Evolutionary conservation across 345 rosid species (phyloP), one percentile per base, ranked within the genome.

Genomic region (Salix purpurea): DNA sequence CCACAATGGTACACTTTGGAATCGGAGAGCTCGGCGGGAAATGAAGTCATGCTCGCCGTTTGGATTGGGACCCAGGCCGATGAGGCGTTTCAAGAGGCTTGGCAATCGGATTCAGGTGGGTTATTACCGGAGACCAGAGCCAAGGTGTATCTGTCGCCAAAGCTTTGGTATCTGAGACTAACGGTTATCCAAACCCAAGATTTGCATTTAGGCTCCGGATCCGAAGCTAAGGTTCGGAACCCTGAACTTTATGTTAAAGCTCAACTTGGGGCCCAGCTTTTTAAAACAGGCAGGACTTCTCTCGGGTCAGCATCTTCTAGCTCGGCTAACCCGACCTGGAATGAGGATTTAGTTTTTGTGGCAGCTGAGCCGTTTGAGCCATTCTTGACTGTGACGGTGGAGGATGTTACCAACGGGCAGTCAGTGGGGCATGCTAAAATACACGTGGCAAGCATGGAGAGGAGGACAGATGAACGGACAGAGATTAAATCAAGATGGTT

Each of bases 91-190:
- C 98, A 91, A 78, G 98, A 94, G 79, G 97, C 98, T 1, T 94
- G 98, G 98, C 98, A 91, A 61, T 91, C 97, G 44, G 97, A 94
- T 75, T 94, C 97, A 67, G 97, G 97, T n/a, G 98, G 98, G 48
- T 78, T 92, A 78, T 87, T 89, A 18, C 91, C 89, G 68, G 97
- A 94, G 89, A 94, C 97, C 74, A 87, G 97, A 71, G 92, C 97
- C 56, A 94, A 94, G 73, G 97, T 94, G 12, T 94, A 92, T 78
- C 76, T 94, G 69, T 92, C 98, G 34, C 97, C 98, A 7, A 94
- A 90, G 86, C 93, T 94, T 24, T 94, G 98, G 98, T 94, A 92
- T 84, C 80, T 94, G 91, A 86, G 96, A 76, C 73, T 94, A 90
- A 94, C 97, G 96, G 97, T 92, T 56, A 92, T 92, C 90, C 97